phyloP scores from a whole-genome alignment of 169 alveolate species.

The Cryptosporidium parvum region DNA sequence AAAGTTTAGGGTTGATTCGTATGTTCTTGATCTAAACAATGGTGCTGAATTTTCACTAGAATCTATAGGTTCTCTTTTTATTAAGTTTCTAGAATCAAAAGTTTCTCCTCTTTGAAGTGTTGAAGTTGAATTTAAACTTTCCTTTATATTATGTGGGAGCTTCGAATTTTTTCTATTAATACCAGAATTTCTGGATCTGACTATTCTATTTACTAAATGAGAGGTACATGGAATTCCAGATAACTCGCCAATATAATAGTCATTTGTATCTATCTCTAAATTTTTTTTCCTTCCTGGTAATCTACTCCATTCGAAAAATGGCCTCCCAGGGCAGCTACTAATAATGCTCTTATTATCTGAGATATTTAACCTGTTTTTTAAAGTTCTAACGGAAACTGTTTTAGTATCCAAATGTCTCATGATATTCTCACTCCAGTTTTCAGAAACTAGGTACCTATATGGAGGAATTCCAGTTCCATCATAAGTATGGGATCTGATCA shows the following conservation, averaged over 20 bases:
- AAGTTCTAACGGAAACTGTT: conserved; percentile 13
- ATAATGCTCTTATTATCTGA: neutral
- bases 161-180: neutral
- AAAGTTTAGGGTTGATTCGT: conserved; percentile 36
- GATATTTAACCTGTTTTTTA: conserved; percentile 11
- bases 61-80: neutral
- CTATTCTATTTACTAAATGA: conserved; percentile 60
- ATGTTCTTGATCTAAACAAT: conserved; percentile 69
- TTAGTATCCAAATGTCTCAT: conserved; percentile 42
- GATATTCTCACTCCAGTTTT: conserved; percentile 69
- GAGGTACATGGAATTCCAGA: conserved; percentile 75
- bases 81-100: conserved; percentile 1
- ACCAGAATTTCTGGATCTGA: conserved; percentile 48
- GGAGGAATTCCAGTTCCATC: conserved; percentile 74
- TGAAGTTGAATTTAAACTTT: neutral
- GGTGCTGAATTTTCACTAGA: neutral
- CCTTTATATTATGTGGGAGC: neutral
- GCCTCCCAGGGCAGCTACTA: conserved; percentile 35
- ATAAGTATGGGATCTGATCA: conserved; percentile 47
- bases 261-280: conserved; percentile 52
- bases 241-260: conserved; percentile 65
- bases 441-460: conserved; percentile 57
- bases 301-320: conserved; percentile 53
- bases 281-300: conserved; percentile 6
- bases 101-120: conserved; percentile 56